phyloP scores from a whole-genome alignment of 164 flowering plant genomes.

The Malania oleifera region DNA sequence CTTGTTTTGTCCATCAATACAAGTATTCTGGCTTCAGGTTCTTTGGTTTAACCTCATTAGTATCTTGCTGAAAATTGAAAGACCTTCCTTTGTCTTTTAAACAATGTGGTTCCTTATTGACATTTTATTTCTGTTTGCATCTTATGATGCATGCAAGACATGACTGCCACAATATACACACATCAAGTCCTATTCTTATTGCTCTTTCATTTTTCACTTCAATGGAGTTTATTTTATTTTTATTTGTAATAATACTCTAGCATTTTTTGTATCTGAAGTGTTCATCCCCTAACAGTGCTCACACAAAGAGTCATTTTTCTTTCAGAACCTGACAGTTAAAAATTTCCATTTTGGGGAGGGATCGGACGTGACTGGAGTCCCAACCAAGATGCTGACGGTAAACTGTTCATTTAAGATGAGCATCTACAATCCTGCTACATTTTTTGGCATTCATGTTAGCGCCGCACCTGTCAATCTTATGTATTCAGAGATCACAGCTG shows the following conservation, averaged over 20 bases:
- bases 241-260: neutral
- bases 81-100: no score
- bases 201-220: neutral
- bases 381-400: slow-evolving; percentile 46
- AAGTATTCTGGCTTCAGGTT: no score
- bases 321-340: slow-evolving; percentile 34
- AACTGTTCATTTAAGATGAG: slow-evolving; percentile 40
- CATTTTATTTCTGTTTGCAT: no score
- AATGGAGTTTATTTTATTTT: no score
- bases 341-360: slow-evolving; percentile 39
- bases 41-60: no score
- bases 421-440: slow-evolving; percentile 51
- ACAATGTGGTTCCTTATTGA: no score
- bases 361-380: slow-evolving; percentile 54
- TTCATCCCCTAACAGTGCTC: neutral
- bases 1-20: no score
- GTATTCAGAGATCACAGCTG: slow-evolving; percentile 32
- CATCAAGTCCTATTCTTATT: neutral
- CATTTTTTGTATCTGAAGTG: neutral
- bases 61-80: no score
- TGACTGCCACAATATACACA: no score
- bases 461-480: slow-evolving; percentile 31
- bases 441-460: slow-evolving; percentile 56
- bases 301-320: neutral
- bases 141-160: no score